Conservation (phyloP, 805 yeast genomes). For the Tetrapisispora namnaoensis region DNA sequence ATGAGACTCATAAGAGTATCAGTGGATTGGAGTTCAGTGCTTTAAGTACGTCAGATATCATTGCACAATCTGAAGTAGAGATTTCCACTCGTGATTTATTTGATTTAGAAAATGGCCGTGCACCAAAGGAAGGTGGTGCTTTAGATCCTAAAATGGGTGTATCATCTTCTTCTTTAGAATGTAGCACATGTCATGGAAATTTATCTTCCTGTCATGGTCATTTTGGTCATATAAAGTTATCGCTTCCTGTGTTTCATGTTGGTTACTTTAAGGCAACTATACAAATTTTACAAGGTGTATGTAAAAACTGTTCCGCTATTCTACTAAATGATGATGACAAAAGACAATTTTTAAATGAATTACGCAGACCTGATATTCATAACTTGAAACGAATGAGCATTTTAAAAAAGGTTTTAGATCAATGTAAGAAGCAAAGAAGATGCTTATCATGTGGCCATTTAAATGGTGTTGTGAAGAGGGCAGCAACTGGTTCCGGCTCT, state of each 20-base stretch:
- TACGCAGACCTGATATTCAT: conserved; percentile 81
- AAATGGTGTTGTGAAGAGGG: conserved; percentile 96
- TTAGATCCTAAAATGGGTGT: conserved; percentile 91
- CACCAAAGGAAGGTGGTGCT: conserved; percentile 79
- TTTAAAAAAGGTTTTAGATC: conserved; percentile 73
- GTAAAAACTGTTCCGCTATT: conserved; percentile 79
- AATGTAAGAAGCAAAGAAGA: conserved; percentile 89
- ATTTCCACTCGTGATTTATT: conserved; percentile 84
- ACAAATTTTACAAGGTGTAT: conserved; percentile 77
- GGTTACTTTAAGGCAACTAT: conserved; percentile 92
- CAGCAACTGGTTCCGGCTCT: conserved; percentile 82
- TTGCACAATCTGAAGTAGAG: conserved; percentile 91
- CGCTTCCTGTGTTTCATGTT: conserved; percentile 93
- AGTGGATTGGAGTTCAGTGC: conserved; percentile 89
- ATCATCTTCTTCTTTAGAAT: conserved; percentile 73
- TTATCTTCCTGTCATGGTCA: conserved; percentile 96
- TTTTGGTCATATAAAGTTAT: conserved; percentile 88
- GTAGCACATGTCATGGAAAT: conserved; percentile 86
- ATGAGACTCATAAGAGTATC: conserved; percentile 83
- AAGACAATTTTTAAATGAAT: conserved; percentile 60
- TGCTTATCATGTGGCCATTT: conserved; percentile 80
- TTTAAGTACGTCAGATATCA: conserved; percentile 80
- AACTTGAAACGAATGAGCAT: conserved; percentile 87
- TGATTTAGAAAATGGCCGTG: conserved; percentile 80
- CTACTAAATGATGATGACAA: conserved; percentile 65